Evolutionary conservation across 257 asterid species (phyloP).

Genomic region (Solanum gandarillasii): DNA sequence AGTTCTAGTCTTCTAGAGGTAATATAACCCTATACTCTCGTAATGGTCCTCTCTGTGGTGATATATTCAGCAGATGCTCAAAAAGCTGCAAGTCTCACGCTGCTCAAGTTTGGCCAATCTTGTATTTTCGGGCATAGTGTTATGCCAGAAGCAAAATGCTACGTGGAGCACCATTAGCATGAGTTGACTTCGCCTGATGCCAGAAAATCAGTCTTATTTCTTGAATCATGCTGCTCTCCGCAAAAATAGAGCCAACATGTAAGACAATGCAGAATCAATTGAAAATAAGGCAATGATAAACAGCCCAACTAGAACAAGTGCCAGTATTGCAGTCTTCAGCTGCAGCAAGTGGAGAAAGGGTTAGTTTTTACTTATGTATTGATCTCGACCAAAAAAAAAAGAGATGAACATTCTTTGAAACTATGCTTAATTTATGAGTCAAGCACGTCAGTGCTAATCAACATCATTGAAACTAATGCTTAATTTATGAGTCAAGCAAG

Average conservation of each 20-base stretch:
- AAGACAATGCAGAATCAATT: conserved; percentile 72
- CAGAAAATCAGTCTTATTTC: neutral
- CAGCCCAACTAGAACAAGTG: conserved; percentile 73
- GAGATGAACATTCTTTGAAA: neutral
- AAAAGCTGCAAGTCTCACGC: neutral
- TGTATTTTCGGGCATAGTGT: neutral
- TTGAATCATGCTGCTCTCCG: conserved; percentile 44
- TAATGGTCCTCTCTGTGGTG: neutral
- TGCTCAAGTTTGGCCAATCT: neutral
- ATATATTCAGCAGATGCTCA: neutral
- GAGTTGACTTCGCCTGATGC: neutral
- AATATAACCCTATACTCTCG: neutral
- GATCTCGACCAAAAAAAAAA: neutral
- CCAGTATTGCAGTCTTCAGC: conserved; percentile 85
- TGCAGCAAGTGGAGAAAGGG: conserved; percentile 22
- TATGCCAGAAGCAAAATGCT: neutral
- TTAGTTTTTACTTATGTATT: neutral
- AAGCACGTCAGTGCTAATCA: neutral
- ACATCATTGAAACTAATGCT: neutral
- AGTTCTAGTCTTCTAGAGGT: neutral
- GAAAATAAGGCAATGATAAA: conserved; percentile 67
- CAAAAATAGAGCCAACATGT: conserved; percentile 45
- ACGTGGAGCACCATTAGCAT: neutral
- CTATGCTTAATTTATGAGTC: neutral
- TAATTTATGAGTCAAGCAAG: neutral